These are phyloP conservation scores for Exsudoporus frostii DNA, from an alignment of 768 basidiomycete genomes.

Conservation along the genomic window DNA sequence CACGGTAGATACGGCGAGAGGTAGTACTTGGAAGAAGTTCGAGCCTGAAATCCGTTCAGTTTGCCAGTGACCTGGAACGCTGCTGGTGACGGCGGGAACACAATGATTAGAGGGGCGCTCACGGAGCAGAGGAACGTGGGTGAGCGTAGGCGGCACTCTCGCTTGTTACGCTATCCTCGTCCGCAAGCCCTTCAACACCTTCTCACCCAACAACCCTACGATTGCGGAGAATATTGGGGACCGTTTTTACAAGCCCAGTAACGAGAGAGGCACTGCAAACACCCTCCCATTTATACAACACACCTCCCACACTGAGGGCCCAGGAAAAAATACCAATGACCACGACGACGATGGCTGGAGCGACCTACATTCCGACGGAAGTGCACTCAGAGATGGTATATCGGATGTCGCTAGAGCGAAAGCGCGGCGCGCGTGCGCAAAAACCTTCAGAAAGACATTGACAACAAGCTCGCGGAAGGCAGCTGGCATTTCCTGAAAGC, in stretches of 20 bases:
- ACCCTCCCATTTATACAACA: conserved; percentile 73
- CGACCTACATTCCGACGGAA: conserved; percentile 14
- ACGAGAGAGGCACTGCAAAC: conserved; percentile 81
- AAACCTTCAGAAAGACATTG: conserved; percentile 80
- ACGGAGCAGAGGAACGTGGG: no score
- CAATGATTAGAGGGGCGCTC: no score
- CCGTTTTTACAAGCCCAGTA: conserved; percentile 71
- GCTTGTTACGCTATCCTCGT: conserved; percentile 2
- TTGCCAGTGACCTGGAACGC: no score
- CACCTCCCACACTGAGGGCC: neutral
- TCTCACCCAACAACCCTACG: conserved; percentile 74
- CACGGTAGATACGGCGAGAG: no score
- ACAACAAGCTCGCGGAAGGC: conserved; percentile 75
- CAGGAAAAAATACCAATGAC: conserved; percentile 30
- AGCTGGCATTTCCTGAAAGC: conserved; percentile 80
- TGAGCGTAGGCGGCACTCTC: no score
- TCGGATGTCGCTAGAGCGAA: conserved; percentile 48
- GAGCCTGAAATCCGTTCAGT: no score
- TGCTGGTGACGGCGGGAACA: no score
- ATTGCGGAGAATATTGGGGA: conserved; percentile 87
- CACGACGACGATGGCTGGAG: conserved; percentile 35
- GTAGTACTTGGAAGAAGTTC: no score
- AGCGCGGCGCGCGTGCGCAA: conserved; percentile 73
- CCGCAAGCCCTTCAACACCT: neutral
- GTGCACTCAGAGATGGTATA: conserved; percentile 8